Evolutionary conservation across 495 filamentous ascomycete genomes (phyloP).

Genomic region (Peziza echinospora): DNA sequence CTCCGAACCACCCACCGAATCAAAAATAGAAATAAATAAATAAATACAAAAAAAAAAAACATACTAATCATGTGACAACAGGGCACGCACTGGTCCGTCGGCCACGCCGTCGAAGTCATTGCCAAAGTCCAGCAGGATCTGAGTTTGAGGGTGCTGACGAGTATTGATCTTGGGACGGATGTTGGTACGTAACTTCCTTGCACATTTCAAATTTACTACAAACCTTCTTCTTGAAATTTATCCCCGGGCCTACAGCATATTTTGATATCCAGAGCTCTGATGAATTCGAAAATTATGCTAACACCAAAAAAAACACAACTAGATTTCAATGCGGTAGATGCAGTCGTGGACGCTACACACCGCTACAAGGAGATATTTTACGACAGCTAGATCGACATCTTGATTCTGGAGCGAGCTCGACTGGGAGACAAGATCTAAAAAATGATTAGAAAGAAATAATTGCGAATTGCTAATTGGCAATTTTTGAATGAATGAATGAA

Average conservation of each 20-base stretch:
- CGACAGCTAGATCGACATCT: background rate
- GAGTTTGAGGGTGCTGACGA: conserved; percentile 48
- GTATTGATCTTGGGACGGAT: conserved; percentile 54
- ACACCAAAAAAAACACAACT: conserved; percentile 12
- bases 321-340: conserved; percentile 65
- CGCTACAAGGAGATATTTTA: conserved; percentile 33
- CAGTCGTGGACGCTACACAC: conserved; percentile 77
- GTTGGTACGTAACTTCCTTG: conserved; percentile 32
- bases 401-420: too few relatives aligned
- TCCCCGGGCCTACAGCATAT: too few relatives aligned
- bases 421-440: too few relatives aligned
- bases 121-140: conserved; percentile 75
- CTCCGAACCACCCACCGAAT: background rate
- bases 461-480: too few relatives aligned
- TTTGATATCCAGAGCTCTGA: too few relatives aligned
- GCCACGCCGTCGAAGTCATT: conserved; percentile 68
- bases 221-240: too few relatives aligned
- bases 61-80: conserved; percentile 15
- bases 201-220: conserved; percentile 5
- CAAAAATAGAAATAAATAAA: background rate
- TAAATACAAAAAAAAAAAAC: background rate
- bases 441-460: too few relatives aligned
- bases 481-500: too few relatives aligned
- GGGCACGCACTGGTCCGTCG: conserved; percentile 58
- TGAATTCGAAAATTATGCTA: background rate